Evolutionary conservation across 2,329 filamentous ascomycete species (phyloP), one percentile per base, ranked within the genome.

Genomic region (Hypocreales sp.): DNA sequence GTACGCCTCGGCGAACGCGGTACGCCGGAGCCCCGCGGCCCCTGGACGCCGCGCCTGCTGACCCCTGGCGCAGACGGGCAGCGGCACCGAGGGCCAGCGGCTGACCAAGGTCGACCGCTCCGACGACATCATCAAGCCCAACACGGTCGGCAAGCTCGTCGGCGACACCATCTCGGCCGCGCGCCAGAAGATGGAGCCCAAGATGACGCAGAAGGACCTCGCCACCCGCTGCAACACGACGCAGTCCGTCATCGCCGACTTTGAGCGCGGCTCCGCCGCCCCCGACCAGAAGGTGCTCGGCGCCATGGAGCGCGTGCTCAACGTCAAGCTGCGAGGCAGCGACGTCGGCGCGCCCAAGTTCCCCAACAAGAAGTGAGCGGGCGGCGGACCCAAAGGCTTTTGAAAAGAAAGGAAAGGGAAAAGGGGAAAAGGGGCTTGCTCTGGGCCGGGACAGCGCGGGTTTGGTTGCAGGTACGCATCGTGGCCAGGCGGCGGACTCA

Each of bases 71-170:
- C 20, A 55, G 52, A 17, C 35, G 12, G 36, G 40, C 12, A 32
- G 37, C 15, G 36, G 40, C 28, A 42, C 43, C 40, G 87, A 95
- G 60, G 90, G 90, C 43, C 90, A 98, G 61, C 86, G 82, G 51
- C 68, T 95, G 39, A 95, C 90, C 41, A 94, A 95, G 66, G 86
- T 98, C 55, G 90, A 95, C 67, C 86, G 87, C 42, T 77, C 75
- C 51, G 86, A 95, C 64, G 90, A 94, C 53, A 93, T 94, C 60
- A 78, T 95, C 59, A 93, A 93, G 64, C 86, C 84, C 48, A 92
- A 92, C 63, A 92, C 83, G 25, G 66, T 94, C 32, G 83, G 84
- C 50, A 66, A 68, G 46, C 65, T 70, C 31, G 82, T 95, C 38
- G 83, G 80, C 45, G 72, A 81, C 40, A 80, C 78, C 39, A 94